Percentiles rank a stretch among this genome's conserved stretches.
phyloP scores from a whole-genome alignment of 2,329 filamentous ascomycete genomes.

The Fonsecaea pedrosoi region DNA sequence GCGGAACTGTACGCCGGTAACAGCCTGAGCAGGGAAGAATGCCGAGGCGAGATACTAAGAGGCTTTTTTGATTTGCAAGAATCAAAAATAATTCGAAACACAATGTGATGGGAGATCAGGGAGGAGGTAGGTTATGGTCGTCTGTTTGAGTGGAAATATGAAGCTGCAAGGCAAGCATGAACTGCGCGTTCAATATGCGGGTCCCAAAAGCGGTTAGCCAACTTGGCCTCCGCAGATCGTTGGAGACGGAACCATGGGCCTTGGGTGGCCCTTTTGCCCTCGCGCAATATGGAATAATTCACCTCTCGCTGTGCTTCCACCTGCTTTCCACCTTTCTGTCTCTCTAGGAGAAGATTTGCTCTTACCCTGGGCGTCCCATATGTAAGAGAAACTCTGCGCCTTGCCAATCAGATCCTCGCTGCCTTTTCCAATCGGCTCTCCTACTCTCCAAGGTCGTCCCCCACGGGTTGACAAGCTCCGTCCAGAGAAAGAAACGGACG shows the following conservation, averaged over 20 bases:
- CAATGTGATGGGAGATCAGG: not conserved
- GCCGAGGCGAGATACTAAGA: not conserved
- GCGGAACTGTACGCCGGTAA: not conserved
- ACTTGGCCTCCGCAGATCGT: constrained; percentile 1
- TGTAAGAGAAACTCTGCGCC: not conserved
- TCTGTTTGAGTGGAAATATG: not conserved
- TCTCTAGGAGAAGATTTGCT: not conserved
- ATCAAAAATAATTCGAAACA: not conserved
- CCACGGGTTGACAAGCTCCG: not conserved
- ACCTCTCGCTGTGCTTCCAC: not conserved
- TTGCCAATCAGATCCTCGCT: not conserved
- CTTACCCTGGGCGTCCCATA: not conserved
- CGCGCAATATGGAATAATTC: constrained; percentile 4
- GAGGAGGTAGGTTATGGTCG: not conserved
- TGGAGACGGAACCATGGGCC: constrained; percentile 6
- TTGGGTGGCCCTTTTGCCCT: not conserved
- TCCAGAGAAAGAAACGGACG: not conserved
- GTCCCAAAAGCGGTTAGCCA: not conserved
- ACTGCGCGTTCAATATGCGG: constrained; percentile 5
- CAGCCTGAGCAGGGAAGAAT: not conserved
- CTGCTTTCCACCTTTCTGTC: constrained; percentile 2
- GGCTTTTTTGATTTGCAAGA: not conserved
- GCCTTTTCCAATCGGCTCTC: not conserved
- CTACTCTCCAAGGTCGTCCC: not conserved
- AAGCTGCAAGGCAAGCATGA: constrained; percentile 6